Evolutionary conservation across 345 rosid species (phyloP).

Genomic region (Hibiscus syriacus): DNA sequence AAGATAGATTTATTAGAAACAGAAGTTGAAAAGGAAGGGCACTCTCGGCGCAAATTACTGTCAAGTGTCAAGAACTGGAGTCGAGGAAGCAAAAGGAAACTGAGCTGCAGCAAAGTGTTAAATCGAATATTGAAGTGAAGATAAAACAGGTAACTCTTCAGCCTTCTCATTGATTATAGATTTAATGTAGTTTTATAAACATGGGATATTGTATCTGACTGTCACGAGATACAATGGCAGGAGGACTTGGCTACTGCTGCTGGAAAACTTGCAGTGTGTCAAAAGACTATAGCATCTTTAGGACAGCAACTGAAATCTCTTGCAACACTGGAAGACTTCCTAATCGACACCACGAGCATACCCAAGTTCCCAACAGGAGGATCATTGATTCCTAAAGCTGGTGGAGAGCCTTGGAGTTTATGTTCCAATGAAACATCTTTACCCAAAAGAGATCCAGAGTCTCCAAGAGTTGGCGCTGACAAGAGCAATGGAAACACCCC

Average conservation of each 20-base stretch:
- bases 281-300: conserved; percentile 82
- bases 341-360: conserved; percentile 61
- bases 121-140: conserved; percentile 42
- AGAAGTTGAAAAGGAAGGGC: conserved; percentile 50
- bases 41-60: conserved; percentile 31
- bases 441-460: conserved; percentile 30
- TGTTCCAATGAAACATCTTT: conserved; percentile 39
- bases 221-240: conserved; percentile 26
- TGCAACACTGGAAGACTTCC: conserved; percentile 90
- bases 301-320: conserved; percentile 83
- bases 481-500: conserved; percentile 26
- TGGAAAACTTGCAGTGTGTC: conserved; percentile 84
- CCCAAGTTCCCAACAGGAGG: conserved; percentile 30
- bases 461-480: conserved; percentile 23
- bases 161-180: not conserved
- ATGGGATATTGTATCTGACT: not conserved
- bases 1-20: conserved; percentile 49
- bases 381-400: conserved; percentile 19
- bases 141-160: conserved; percentile 57
- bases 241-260: conserved; percentile 78
- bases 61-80: conserved; percentile 56
- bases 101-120: conserved; percentile 33
- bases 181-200: not conserved
- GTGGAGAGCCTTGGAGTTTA: conserved; percentile 51
- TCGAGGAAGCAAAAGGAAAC: conserved; percentile 36